Conservation (phyloP, 2,329 filamentous ascomycete species). For the Graphilbum sp. region DNA sequence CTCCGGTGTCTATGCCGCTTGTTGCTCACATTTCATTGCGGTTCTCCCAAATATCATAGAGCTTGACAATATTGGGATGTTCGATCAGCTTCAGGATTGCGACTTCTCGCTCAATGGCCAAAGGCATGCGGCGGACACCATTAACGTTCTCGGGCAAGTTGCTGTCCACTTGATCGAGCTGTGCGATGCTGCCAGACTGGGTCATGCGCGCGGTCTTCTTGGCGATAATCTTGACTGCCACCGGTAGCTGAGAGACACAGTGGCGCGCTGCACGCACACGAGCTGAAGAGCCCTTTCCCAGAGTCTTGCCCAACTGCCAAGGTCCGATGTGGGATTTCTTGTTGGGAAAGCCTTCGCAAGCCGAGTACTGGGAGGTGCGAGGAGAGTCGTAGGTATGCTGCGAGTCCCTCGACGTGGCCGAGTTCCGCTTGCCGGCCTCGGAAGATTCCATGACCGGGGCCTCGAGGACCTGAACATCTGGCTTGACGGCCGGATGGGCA, state of each 20-base stretch:
- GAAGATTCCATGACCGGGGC: neutral
- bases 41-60: constrained; percentile 98
- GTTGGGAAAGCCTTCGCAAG: constrained; percentile 14
- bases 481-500: neutral
- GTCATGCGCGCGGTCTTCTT: constrained; percentile 65
- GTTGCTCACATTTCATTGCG: constrained; percentile 76
- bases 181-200: constrained; percentile 71
- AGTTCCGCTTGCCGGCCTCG: constrained; percentile 12
- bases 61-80: constrained; percentile 82
- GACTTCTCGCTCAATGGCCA: constrained; percentile 85
- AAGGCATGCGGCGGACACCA: constrained; percentile 57
- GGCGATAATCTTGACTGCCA: constrained; percentile 90
- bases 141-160: constrained; percentile 36
- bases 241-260: constrained; percentile 57
- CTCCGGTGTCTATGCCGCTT: too few species aligned
- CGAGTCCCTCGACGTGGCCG: constrained; percentile 17
- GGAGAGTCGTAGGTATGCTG: constrained; percentile 15
- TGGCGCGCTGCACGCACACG: constrained; percentile 78
- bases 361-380: constrained; percentile 20
- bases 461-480: neutral
- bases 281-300: constrained; percentile 81
- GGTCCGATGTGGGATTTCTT: constrained; percentile 69
- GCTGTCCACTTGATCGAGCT: constrained; percentile 58
- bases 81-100: constrained; percentile 94
- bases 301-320: constrained; percentile 78